Conservation (phyloP, 768 basidiomycete species). For the Lyophyllum shimeji region DNA sequence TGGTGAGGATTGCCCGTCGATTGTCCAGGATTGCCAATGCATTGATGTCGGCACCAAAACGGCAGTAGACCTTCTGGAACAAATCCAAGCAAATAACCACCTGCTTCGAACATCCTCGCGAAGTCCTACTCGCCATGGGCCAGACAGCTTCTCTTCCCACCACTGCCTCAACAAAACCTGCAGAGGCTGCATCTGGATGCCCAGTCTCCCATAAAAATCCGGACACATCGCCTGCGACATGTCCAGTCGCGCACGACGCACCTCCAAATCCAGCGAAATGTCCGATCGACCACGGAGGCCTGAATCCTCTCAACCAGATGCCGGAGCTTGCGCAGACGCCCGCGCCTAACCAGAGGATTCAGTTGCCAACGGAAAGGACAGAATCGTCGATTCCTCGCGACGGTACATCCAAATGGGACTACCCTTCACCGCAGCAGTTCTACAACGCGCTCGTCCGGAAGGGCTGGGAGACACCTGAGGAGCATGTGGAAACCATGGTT, state of each 20-base stretch:
- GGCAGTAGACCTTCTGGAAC: not conserved
- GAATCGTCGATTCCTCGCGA: constrained; percentile 86
- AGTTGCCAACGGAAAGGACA: constrained; percentile 72
- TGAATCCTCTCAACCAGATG: constrained; percentile 86
- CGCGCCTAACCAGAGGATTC: constrained; percentile 51
- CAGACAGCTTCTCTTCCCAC: constrained; percentile 44
- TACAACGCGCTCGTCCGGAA: constrained; percentile 96
- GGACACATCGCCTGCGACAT: constrained; percentile 3
- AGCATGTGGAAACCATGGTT: constrained; percentile 96
- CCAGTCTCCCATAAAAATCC: constrained; percentile 16
- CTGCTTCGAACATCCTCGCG: not conserved
- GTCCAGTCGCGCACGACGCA: constrained; percentile 36
- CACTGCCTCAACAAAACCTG: constrained; percentile 15
- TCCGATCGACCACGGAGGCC: constrained; percentile 45
- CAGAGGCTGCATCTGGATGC: constrained; percentile 30
- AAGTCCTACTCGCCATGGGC: constrained; percentile 37
- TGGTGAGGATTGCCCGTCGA: no score
- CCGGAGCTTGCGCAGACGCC: constrained; percentile 76
- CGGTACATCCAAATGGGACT: constrained; percentile 72
- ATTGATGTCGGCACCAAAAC: not conserved
- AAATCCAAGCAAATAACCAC: constrained; percentile 12
- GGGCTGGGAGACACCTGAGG: constrained; percentile 96
- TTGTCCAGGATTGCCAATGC: no score
- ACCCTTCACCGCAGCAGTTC: constrained; percentile 96
- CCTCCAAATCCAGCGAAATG: constrained; percentile 31